Evolutionary conservation across 106 monocot species (phyloP).

Genomic region (Apostasia shenzhenica): DNA sequence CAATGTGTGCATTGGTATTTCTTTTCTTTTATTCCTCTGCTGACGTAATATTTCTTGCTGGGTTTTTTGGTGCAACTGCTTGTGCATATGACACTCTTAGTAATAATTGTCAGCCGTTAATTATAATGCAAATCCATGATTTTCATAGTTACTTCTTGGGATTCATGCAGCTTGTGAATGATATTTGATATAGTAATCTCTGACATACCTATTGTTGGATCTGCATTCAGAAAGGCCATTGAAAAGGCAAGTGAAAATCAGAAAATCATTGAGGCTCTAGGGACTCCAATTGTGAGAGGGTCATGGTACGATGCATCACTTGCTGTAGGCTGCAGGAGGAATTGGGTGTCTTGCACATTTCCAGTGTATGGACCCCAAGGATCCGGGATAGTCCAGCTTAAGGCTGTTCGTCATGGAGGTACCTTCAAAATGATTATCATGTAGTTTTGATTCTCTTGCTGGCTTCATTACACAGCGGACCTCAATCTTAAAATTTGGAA

Average conservation of each 20-base stretch:
- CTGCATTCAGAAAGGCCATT: conserved; percentile 68
- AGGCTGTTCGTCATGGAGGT: conserved; percentile 83
- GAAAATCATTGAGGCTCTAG: conserved; percentile 67
- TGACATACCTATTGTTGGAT: conserved; percentile 1
- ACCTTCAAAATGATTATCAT: not conserved
- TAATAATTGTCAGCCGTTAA: too few relatives aligned
- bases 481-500: too few relatives aligned
- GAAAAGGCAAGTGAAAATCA: conserved; percentile 76
- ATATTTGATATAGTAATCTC: too few relatives aligned
- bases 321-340: conserved; percentile 65
- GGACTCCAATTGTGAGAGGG: conserved; percentile 83
- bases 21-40: too few relatives aligned
- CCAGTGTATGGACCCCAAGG: conserved; percentile 90
- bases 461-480: not conserved
- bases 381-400: conserved; percentile 69
- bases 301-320: conserved; percentile 94
- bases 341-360: conserved; percentile 89
- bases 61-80: too few relatives aligned
- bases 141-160: too few relatives aligned
- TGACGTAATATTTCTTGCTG: too few relatives aligned
- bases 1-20: too few relatives aligned
- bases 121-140: too few relatives aligned
- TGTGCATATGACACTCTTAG: too few relatives aligned
- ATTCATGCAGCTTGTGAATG: too few relatives aligned
- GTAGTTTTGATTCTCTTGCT: not conserved